phyloP scores from a whole-genome alignment of 2,329 filamentous ascomycete species.

The Pseudofabraea citricarpa region DNA sequence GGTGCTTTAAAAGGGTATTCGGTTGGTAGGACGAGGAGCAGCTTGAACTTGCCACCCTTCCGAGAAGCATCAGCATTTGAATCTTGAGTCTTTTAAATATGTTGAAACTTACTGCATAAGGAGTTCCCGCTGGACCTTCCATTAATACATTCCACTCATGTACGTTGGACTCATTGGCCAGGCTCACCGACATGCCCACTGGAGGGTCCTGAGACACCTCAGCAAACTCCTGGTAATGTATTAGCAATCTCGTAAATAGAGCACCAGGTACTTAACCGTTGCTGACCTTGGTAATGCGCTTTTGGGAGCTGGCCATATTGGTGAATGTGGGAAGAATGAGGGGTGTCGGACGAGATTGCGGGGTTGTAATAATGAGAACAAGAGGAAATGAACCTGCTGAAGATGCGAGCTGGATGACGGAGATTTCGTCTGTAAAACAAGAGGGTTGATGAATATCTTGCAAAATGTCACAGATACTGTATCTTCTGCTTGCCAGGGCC shows the following conservation, averaged over 20 bases:
- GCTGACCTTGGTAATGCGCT: conserved; percentile 23
- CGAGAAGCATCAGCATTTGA: neutral
- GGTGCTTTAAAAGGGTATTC: conserved; percentile 74
- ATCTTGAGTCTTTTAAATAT: neutral
- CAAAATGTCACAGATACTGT: too few relatives aligned
- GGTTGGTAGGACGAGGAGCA: conserved; percentile 61
- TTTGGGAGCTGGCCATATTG: conserved; percentile 21
- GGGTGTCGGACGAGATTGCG: conserved; percentile 5
- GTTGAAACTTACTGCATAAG: conserved; percentile 52
- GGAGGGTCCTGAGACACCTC: conserved; percentile 53
- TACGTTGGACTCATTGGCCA: conserved; percentile 59
- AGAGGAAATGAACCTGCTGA: too few relatives aligned
- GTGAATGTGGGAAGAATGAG: conserved; percentile 1
- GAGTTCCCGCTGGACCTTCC: conserved; percentile 59
- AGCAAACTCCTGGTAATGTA: conserved; percentile 47
- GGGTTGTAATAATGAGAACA: too few relatives aligned
- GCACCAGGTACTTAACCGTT: neutral
- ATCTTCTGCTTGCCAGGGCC: too few relatives aligned
- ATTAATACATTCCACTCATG: conserved; percentile 65
- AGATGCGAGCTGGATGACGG: too few relatives aligned
- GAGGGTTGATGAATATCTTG: too few relatives aligned
- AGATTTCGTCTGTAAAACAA: too few relatives aligned
- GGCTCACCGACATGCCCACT: conserved; percentile 48
- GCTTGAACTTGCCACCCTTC: conserved; percentile 59
- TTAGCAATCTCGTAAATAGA: neutral